Evolutionary conservation across 192 early-diverging fungal species (phyloP), one percentile per base, ranked within the genome.

Genomic region (Linnemannia hyalina): DNA sequence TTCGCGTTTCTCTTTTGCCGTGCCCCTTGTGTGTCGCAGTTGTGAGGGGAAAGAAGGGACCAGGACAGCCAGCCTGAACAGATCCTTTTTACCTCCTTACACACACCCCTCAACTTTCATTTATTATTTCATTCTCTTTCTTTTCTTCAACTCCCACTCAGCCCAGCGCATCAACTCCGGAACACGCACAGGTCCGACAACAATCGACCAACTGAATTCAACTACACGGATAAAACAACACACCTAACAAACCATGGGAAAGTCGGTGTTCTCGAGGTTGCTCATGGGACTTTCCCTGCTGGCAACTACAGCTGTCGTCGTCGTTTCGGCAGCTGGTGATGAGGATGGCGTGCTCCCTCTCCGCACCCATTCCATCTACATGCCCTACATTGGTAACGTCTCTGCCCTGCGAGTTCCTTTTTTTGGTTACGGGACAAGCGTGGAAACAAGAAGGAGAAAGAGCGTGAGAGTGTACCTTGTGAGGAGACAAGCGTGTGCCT

Each of bases 381-480:
- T 90, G 88, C 92, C 92, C 47, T 93, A 92, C 77, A 92, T 93
- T 75, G 92, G 92, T 92, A 80, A 84, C 83, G 20, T 3, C 46
- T 7, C 41, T 5, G 4, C 9, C 4, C 18, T 13, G 11, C 63
- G 16, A 18, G 16, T 52, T 22, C 15, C 18, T 52, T 52, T 52
- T 52, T 52, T 52, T 5, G 16, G 5, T 15, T 68, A 29, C 29
- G n/a, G 52, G n/a, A 35, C n/a, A 16, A 18, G 18, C 47, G 49
- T 20, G 49, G 18, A 52, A 18, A 57, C 55, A 57, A 57, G 15
- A 26, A 57, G 15, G 49, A 52, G 18, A 16, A 52, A 18, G 49
- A 40, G 38, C 38, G 3, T 40, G 38, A 40, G 38, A 40, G 38
- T 40, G 38, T 40, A 5, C 38, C 38, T 3, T 40, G 49, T 46